A percentile compares a stretch with the other conserved stretches of the same genome.
phyloP scores from a whole-genome alignment of 257 asterid species.

The Gardenia jasminoides region DNA sequence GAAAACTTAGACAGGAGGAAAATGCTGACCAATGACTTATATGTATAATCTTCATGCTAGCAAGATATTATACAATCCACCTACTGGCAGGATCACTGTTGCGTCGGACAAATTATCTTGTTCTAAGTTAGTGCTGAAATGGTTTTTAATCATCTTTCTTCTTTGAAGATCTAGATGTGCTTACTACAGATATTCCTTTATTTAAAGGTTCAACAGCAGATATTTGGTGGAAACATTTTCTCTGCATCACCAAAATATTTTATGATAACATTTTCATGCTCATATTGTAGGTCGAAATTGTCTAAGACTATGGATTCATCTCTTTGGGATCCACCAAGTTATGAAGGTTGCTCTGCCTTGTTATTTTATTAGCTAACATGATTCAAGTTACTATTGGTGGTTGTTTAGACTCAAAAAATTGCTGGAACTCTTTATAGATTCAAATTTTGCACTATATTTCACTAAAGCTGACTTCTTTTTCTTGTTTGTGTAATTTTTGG shows the following conservation, averaged over 20 bases:
- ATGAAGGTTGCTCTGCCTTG: constrained; percentile 22
- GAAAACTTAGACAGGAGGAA: background rate
- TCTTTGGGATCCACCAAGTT: constrained; percentile 39
- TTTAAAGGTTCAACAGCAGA: background rate
- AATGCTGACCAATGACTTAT: background rate
- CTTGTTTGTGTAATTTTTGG: constrained; percentile 5
- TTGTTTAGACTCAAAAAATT: constrained; percentile 7
- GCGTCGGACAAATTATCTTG: background rate
- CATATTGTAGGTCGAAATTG: constrained; percentile 23
- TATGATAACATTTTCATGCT: background rate
- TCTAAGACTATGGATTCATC: constrained; percentile 43
- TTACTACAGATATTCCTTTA: background rate
- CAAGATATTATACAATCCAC: background rate
- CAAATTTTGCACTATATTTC: background rate
- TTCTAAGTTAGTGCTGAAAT: background rate
- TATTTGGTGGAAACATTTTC: background rate
- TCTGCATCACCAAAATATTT: too few relatives aligned
- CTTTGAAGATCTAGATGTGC: background rate
- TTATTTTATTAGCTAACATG: constrained; percentile 18
- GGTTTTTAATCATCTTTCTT: background rate
- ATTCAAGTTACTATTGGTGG: background rate
- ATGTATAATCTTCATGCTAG: background rate
- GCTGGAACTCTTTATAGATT: background rate
- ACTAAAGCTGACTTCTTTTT: background rate
- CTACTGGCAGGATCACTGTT: background rate